Evolutionary conservation across 2,329 filamentous ascomycete genomes (phyloP), one percentile per base, ranked within the genome.

Genomic region (Xylaria digitata): DNA sequence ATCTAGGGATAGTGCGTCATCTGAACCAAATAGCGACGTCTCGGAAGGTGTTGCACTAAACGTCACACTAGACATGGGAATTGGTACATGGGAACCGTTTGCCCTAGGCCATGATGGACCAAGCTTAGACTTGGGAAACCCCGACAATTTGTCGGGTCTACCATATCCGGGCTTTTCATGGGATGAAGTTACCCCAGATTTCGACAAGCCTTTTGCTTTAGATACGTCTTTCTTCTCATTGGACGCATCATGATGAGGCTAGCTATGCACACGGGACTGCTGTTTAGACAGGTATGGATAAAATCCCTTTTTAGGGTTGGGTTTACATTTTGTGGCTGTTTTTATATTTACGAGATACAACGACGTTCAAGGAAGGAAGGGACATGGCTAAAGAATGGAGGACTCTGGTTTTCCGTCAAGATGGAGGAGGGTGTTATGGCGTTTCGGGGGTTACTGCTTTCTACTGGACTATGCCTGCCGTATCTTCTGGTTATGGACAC

Each of bases 11-110:
- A 85, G 84, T 70, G 84, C 85, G 3, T 76, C 80, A 8, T 89
- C 87, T 46, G 87, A 90, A 72, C 85, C 86, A 9, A 89, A 85
- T 67, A 89, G 87, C 73, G 88, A 90, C 70, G 85, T 89, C 19
- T 84, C 86, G 2, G 88, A 90, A 63, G 81, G 81, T 5, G 81
- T 83, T 3, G 76, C 79, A 17, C 79, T 88, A 15, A 87, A 89
- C 49, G 83, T 89, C 30, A 71, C 71, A 1, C 54, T 78, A 3
- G 74, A 78, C 52, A 75, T 78, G 73, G 76, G 76, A 17, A 72
- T 78, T 56, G 84, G 83, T 37, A 74, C 85, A 32, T 89, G 85
- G 84, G 79, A 80, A 50, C 80, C 81, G 11, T 79, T 86, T n/a
- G 84, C 85, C 52, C 75, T 78, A 2, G 83, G 85, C 50, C 70